phyloP scores from a whole-genome alignment of 2,329 filamentous ascomycete species.

The Fusarium dlaminii region DNA sequence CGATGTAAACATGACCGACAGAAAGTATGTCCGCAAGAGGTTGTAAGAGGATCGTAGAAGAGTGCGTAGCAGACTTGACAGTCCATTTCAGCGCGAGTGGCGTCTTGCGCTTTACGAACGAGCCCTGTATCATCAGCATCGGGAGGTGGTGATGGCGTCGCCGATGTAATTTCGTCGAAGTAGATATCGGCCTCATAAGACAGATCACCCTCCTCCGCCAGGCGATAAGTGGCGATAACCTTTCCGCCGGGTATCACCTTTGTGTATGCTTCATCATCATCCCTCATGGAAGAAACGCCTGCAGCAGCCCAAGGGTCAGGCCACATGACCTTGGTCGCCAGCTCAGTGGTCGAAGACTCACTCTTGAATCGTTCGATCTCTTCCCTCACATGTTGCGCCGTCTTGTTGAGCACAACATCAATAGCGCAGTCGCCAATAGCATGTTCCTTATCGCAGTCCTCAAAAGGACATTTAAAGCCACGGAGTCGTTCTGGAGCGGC shows the following conservation, averaged over 20 bases:
- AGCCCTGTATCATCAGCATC: constrained; percentile 43
- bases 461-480: constrained; percentile 79
- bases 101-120: constrained; percentile 67
- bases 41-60: constrained; percentile 84
- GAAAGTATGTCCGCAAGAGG: constrained; percentile 88
- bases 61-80: constrained; percentile 89
- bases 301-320: constrained; percentile 53
- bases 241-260: constrained; percentile 63
- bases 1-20: constrained; percentile 82
- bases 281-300: constrained; percentile 53
- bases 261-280: constrained; percentile 43
- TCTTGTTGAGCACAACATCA: constrained; percentile 80
- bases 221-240: constrained; percentile 71
- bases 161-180: constrained; percentile 52
- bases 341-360: constrained; percentile 32
- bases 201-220: constrained; percentile 71
- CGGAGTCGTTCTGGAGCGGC: constrained; percentile 70
- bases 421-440: constrained; percentile 78
- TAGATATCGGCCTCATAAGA: constrained; percentile 64
- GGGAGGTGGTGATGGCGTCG: constrained; percentile 31
- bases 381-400: constrained; percentile 68
- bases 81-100: constrained; percentile 76
- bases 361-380: constrained; percentile 58
- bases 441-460: constrained; percentile 74
- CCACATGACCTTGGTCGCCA: constrained; percentile 52